These are phyloP conservation scores for Gossypium ekmanianum DNA, from an alignment of 345 rosid genomes.

Conservation along the genomic window DNA sequence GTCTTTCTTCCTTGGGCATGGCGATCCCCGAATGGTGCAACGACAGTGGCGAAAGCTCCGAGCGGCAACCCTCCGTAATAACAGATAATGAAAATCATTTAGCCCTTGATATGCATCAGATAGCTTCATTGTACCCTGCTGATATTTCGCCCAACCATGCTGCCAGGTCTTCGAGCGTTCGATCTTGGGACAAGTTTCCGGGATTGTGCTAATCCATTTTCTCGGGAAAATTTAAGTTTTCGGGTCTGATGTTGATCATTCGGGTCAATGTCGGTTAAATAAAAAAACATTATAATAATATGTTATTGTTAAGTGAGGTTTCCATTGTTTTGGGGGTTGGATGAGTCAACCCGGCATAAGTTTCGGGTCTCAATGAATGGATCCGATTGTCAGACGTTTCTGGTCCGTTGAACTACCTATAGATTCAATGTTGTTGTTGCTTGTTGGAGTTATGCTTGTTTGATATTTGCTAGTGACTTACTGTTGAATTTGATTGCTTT, in stretches of 20 bases:
- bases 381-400: not conserved
- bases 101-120: constrained; percentile 57
- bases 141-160: constrained; percentile 28
- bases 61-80: constrained; percentile 53
- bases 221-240: not conserved
- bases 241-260: no score
- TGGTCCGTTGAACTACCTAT: not conserved
- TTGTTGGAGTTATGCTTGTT: no score
- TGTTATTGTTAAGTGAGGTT: not conserved
- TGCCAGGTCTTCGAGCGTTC: not conserved
- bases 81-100: constrained; percentile 41
- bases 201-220: not conserved
- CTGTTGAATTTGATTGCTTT: no score
- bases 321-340: not conserved
- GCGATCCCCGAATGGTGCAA: constrained; percentile 40
- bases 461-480: no score
- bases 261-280: not conserved
- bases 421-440: not conserved
- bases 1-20: constrained; percentile 23
- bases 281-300: not conserved
- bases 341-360: not conserved
- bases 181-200: constrained; percentile 49
- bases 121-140: constrained; percentile 45
- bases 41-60: constrained; percentile 50
- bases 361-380: not conserved